Conservation (phyloP, 164 flowering plant species). For the Nelumbo lutea region DNA sequence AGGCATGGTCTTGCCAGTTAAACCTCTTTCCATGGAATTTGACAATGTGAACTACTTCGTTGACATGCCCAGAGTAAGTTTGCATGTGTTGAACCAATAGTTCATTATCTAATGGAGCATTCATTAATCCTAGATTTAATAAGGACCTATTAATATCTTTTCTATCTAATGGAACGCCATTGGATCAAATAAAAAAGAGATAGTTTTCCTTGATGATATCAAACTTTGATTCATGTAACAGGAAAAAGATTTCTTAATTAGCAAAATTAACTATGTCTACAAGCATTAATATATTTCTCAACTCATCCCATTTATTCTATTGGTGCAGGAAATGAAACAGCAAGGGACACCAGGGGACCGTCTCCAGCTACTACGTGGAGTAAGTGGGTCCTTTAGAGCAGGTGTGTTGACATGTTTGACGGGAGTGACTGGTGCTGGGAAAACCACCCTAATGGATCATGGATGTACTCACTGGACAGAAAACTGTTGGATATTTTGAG, state of each 20-base stretch:
- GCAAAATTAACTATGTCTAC: background rate
- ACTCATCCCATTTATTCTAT: background rate
- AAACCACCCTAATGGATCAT: constrained; percentile 37
- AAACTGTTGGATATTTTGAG: constrained; percentile 46
- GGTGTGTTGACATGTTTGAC: constrained; percentile 21
- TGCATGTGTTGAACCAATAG: background rate
- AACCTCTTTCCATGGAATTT: constrained; percentile 79
- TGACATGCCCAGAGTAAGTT: constrained; percentile 58
- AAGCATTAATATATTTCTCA: background rate
- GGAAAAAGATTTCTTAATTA: background rate
- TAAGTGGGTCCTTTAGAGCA: constrained; percentile 46
- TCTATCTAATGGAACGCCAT: too few relatives aligned
- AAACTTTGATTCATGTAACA: too few relatives aligned
- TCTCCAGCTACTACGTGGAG: constrained; percentile 31
- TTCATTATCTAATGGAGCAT: too few relatives aligned
- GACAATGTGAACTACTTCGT: constrained; percentile 73
- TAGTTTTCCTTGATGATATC: too few relatives aligned
- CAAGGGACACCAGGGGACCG: constrained; percentile 25
- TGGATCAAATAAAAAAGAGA: too few relatives aligned
- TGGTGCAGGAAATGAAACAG: constrained; percentile 30
- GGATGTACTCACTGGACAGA: constrained; percentile 56
- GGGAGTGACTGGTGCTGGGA: background rate
- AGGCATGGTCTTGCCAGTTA: constrained; percentile 95
- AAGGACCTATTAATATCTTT: background rate
- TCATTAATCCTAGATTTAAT: background rate